Base-by-base conservation (phyloP, 163 green algal species). In the Chloromonas sp. region DNA sequence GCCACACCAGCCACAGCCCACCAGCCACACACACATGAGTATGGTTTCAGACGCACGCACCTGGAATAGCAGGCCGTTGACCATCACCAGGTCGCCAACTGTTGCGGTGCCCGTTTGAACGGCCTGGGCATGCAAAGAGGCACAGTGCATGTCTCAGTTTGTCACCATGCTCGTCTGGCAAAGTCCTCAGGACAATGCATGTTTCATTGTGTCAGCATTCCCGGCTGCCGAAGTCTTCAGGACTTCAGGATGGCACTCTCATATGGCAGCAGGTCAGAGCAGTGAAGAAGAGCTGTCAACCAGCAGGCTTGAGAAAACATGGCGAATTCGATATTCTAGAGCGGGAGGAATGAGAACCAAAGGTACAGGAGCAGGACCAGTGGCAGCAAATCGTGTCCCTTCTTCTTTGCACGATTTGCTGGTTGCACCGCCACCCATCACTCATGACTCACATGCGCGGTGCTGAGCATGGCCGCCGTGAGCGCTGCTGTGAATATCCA, bases 61-160 rank as follows among this genome's bases (percentile, higher is more conserved):
- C 92, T 99, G 97, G 89, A 99, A 98, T 15, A 99, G 91, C 85
- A 99, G 93, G n/a, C 94, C 96, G 83, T 99, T 98, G 80, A 99
- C 95, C 97, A 99, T 98, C 71, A 98, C 97, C n/a, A 99, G 87
- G 86, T 99, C 97, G 0, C 97, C 97, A 14, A 99, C 96, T 11
- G 94, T 98, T 60, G 98, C 91, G 1, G 87, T 84, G 1, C 97
- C 97, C 14, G 71, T 58, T 84, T 87, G 2, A 36, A 90, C 87
- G 74, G 58, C 62, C 81, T 78, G 79, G 1, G 36, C 36, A 36
- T 36, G 36, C 36, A 36, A 36, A 36, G 36, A 36, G 36, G 36
- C 2, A 79, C 8, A 8, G 70, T 76, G 70, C 13, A 76, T 76
- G 70, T 8, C 70, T 8, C 70, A 76, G 70, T n/a, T 8, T n/a